Conservation (phyloP, 495 filamentous ascomycete genomes). For the Cladorrhinum samala region DNA sequence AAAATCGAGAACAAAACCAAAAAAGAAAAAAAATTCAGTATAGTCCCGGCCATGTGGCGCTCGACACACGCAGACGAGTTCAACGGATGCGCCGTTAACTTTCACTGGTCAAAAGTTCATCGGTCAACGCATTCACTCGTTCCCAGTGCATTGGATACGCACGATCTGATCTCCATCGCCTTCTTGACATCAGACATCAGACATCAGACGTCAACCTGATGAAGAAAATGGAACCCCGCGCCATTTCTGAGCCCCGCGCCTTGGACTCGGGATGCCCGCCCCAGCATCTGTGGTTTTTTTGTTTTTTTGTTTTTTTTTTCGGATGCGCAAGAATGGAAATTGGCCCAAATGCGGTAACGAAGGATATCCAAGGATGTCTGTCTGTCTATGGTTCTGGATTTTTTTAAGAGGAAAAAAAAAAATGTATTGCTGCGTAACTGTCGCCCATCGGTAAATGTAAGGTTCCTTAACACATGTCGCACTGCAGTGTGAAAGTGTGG, state of each 20-base stretch:
- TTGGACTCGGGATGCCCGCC: constrained; percentile 3
- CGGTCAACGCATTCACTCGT: neutral
- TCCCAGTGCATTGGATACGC: no score
- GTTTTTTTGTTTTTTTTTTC: neutral
- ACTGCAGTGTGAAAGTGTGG: neutral
- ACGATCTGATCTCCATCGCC: neutral
- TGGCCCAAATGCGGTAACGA: neutral
- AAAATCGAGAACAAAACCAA: neutral
- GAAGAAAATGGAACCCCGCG: neutral
- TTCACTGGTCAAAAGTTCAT: neutral
- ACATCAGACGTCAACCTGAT: neutral
- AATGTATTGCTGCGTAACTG: no score
- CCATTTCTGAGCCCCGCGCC: constrained; percentile 11
- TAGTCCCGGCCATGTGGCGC: neutral
- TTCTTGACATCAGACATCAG: no score
- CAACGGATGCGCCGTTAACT: neutral
- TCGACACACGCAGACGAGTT: neutral
- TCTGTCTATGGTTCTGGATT: neutral
- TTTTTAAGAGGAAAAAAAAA: neutral
- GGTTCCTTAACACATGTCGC: neutral
- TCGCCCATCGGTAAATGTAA: neutral
- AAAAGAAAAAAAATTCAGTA: neutral
- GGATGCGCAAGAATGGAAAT: neutral
- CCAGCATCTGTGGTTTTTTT: neutral
- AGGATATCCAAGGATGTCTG: no score